Percentiles rank a stretch among this genome's conserved stretches.
Conservation (phyloP, 2,329 filamentous ascomycete species). For the Thielaviopsis euricoi region DNA sequence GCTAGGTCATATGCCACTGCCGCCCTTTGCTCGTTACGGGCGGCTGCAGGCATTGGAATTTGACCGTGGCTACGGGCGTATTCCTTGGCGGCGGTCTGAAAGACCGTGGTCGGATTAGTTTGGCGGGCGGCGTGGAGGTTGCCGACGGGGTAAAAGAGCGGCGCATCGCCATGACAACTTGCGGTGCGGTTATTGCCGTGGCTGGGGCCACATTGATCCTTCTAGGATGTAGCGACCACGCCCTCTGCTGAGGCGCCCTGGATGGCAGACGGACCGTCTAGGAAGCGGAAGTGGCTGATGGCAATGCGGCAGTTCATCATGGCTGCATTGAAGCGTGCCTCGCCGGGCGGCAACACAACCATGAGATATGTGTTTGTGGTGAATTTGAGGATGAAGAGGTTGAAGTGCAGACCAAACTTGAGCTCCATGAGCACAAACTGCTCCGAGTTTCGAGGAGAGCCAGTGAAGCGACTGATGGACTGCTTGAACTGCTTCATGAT, state of each 20-base stretch:
- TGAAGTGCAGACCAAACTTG: constrained; percentile 63
- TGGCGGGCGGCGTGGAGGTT: not conserved
- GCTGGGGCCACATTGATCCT: constrained; percentile 5
- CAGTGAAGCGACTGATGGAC: constrained; percentile 56
- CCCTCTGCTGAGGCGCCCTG: constrained; percentile 4
- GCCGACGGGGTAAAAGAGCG: not conserved
- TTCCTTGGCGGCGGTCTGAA: not conserved
- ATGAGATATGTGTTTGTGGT: constrained; percentile 97
- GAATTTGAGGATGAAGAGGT: constrained; percentile 86
- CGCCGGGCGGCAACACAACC: constrained; percentile 77
- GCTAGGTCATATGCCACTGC: not conserved
- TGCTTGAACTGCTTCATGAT: constrained; percentile 99
- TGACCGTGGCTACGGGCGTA: not conserved
- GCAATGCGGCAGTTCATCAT: constrained; percentile 82
- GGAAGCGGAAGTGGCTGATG: constrained; percentile 58
- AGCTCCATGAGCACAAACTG: constrained; percentile 70
- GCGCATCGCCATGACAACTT: not conserved
- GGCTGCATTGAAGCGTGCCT: constrained; percentile 79
- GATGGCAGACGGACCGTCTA: constrained; percentile 31
- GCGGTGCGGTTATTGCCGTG: not conserved
- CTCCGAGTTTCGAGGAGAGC: constrained; percentile 64
- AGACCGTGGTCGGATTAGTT: not conserved
- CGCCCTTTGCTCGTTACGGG: not conserved
- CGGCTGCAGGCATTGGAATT: not conserved
- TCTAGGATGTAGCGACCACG: constrained; percentile 9